Conservation (phyloP, 148 eudicot genomes). For the Cornus controversa region DNA sequence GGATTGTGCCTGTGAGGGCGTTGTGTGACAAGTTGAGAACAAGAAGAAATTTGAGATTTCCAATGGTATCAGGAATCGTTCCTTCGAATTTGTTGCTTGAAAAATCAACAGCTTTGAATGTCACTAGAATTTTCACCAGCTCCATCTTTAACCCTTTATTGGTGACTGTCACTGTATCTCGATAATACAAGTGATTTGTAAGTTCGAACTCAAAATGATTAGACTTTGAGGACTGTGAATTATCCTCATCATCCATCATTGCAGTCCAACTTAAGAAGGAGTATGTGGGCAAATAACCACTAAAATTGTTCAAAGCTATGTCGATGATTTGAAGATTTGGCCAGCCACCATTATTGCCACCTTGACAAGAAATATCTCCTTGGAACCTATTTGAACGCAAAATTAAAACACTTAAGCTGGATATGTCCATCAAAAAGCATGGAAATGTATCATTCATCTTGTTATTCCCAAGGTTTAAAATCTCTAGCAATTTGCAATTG, state of each 20-base stretch:
- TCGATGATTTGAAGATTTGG: conserved; percentile 32
- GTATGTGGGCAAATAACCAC: conserved; percentile 1
- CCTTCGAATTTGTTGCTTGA: conserved; percentile 20
- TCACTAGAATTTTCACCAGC: conserved; percentile 14
- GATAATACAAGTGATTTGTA: not conserved
- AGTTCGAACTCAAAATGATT: not conserved
- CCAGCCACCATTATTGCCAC: not conserved
- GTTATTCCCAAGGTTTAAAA: too few relatives aligned
- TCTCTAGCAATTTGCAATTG: too few relatives aligned
- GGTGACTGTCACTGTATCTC: conserved; percentile 25
- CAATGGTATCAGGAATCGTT: conserved; percentile 18
- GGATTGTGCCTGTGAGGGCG: conserved; percentile 12
- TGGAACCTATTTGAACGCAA: too few relatives aligned
- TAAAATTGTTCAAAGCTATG: conserved; percentile 24
- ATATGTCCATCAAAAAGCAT: too few relatives aligned
- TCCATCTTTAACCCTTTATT: conserved; percentile 26
- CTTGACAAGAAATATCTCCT: too few relatives aligned
- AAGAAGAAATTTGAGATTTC: conserved; percentile 16
- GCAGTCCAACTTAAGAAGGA: not conserved
- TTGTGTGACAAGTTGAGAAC: conserved; percentile 24
- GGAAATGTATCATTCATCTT: too few relatives aligned
- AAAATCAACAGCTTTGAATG: conserved; percentile 27
- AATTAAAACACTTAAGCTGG: too few relatives aligned
- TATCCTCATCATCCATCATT: not conserved
- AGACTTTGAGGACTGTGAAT: not conserved